Base-by-base conservation (phyloP, 208 protist species). In the Plasmodiophora brassicae region DNA sequence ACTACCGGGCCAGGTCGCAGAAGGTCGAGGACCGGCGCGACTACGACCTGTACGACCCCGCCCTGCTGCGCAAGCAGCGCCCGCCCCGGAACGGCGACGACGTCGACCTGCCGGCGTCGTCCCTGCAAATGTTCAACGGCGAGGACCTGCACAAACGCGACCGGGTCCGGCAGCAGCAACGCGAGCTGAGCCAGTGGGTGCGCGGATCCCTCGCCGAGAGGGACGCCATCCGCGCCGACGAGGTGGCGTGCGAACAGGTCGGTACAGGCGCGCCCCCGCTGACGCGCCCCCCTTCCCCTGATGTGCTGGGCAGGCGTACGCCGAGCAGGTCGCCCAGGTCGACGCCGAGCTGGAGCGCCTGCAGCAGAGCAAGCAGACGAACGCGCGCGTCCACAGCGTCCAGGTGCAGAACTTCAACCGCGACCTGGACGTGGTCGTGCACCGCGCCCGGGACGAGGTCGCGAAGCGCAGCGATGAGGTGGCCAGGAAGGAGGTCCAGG, bases 41-140 rank as follows among this genome's bases (percentile, higher is more conserved):
- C 41, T 78, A 36, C 65, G 65, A 78, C n/a, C n/a, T 78, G 14
- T 44, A 32, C n/a, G 65, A 78, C 41, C 65, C 65, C 5, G 65
- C 65, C 41, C 5, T 36, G n/a, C 5, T 14, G 20, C 65, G 65
- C 65, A 78, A 78, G 5, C 14, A 78, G 5, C n/a, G 20, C 10
- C 65, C 65, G 65, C 65, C 65, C n/a, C 5, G 65, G 5, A n/a
- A 44, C 65, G n/a, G 65, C 20, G 65, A 78, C 65, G 65, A 78
- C 65, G 65, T 44, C 32, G n/a, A 78, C 32, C n/a, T 78, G 65
- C 65, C 65, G 65, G 65, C n/a, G 14, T 78, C 65, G 5, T 78
- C 65, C 5, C n/a, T 78, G 65, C 65, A 78, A 78, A 78, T 78
- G 65, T 78, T 78, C n/a, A 32, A n/a, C 65, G 65, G 65, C 20